Conservation (phyloP, 2,329 filamentous ascomycete species). For the Exophiala phaeomuriformis region DNA sequence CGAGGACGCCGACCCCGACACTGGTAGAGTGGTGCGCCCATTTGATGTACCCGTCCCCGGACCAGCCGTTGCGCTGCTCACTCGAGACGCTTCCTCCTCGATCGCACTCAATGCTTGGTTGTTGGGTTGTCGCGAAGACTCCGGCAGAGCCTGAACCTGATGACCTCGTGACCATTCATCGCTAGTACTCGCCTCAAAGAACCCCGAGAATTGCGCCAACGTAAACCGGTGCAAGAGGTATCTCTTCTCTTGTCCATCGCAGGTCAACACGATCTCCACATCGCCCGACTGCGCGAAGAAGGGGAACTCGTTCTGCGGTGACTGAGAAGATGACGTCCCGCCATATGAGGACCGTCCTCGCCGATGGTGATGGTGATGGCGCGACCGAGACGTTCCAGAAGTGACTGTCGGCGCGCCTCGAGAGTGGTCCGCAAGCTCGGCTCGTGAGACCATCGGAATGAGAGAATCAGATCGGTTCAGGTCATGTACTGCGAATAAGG, state of each 20-base stretch:
- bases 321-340: conserved; percentile 54
- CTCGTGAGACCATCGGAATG: conserved; percentile 37
- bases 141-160: conserved; percentile 22
- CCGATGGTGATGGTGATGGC: conserved; percentile 35
- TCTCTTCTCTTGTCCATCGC: conserved; percentile 64
- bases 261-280: conserved; percentile 76
- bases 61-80: conserved; percentile 23
- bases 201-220: conserved; percentile 80
- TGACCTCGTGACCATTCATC: conserved; percentile 61
- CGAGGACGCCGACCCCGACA: conserved; percentile 30
- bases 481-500: neutral
- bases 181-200: conserved; percentile 81
- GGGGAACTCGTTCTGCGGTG: conserved; percentile 83
- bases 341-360: conserved; percentile 76
- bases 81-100: conserved; percentile 39
- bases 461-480: neutral
- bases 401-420: conserved; percentile 56
- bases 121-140: conserved; percentile 17
- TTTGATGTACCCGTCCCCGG: neutral
- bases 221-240: conserved; percentile 86
- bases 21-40: conserved; percentile 10
- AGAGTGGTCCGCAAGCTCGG: conserved; percentile 45
- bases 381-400: conserved; percentile 53
- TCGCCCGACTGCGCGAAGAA: conserved; percentile 85
- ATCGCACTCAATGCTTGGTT: conserved; percentile 48